These are phyloP conservation scores for Irpex sp. DNA, from an alignment of 1,284 basidiomycete genomes.

Conservation along the genomic window DNA sequence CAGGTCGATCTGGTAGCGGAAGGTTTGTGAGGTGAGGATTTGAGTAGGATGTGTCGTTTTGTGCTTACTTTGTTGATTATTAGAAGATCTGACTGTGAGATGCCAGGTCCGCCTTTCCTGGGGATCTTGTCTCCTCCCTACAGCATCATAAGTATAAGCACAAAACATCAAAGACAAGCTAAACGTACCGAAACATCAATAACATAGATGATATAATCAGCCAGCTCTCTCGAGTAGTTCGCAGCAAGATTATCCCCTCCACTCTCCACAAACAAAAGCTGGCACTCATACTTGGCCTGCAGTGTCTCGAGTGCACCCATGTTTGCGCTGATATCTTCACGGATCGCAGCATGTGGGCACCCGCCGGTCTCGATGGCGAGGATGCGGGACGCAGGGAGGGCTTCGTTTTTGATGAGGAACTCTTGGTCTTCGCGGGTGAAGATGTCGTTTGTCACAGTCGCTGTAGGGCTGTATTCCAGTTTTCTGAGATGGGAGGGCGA, in stretches of 20 bases:
- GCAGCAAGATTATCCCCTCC: conserved; percentile 97
- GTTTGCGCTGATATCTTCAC: conserved; percentile 97
- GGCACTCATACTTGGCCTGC: conserved; percentile 85
- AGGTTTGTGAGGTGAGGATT: not conserved
- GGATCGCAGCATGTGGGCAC: conserved; percentile 93
- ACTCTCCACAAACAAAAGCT: conserved; percentile 89
- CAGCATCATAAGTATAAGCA: not conserved
- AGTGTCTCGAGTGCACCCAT: conserved; percentile 92
- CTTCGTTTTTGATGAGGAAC: conserved; percentile 91
- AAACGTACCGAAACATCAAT: conserved; percentile 83
- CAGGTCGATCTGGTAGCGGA: conserved; percentile 71
- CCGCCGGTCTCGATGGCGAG: conserved; percentile 97
- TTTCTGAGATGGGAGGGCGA: not conserved
- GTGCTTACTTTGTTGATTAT: conserved; percentile 87
- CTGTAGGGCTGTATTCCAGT: conserved; percentile 34
- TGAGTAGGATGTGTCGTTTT: not conserved
- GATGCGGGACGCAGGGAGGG: conserved; percentile 83
- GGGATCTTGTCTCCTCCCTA: conserved; percentile 98
- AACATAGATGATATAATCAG: conserved; percentile 97
- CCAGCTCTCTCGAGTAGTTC: conserved; percentile 93
- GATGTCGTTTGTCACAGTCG: conserved; percentile 95
- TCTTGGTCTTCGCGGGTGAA: conserved; percentile 98
- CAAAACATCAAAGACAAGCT: no score
- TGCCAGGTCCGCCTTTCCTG: conserved; percentile 95
- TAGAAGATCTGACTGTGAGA: conserved; percentile 91